Percentiles rank a stretch among this genome's conserved stretches.
These are phyloP conservation scores for Cladosporium sp. DNA, from an alignment of 2,329 filamentous ascomycete species.

Conservation along the genomic window DNA sequence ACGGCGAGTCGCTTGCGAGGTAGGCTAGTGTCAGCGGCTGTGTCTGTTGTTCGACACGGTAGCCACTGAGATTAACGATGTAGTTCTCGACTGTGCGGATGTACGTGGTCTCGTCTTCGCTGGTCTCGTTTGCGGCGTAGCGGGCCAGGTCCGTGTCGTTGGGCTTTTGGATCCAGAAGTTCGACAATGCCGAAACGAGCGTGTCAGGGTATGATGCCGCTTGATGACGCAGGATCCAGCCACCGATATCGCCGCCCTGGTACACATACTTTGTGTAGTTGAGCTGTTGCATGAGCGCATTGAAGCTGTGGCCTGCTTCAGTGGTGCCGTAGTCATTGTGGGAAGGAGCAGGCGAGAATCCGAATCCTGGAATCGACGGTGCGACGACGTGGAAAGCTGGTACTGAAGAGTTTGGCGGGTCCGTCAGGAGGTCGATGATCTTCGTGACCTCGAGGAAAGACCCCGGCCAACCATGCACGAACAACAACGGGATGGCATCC, in stretches of 20 bases:
- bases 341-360: conserved; percentile 37
- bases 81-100: background rate
- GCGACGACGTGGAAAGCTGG: conserved; percentile 67
- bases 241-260: conserved; percentile 59
- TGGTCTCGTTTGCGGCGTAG: background rate
- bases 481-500: conserved; percentile 63
- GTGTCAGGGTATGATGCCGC: background rate
- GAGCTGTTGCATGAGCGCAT: conserved; percentile 67
- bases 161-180: conserved; percentile 11
- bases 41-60: conserved; percentile 1
- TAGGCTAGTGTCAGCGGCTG: conserved; percentile 69
- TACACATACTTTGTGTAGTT: conserved; percentile 62
- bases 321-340: conserved; percentile 59
- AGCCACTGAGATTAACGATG: background rate
- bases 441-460: conserved; percentile 63
- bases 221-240: background rate
- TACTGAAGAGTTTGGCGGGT: conserved; percentile 44
- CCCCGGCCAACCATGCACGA: conserved; percentile 66
- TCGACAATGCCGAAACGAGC: background rate
- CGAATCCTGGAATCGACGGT: conserved; percentile 66
- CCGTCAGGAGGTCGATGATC: conserved; percentile 57
- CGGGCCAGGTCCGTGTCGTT: background rate
- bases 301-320: conserved; percentile 63
- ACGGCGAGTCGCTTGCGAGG: conserved; percentile 66
- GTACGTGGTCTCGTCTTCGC: background rate